These are phyloP conservation scores for Naganishia liquefaciens DNA, from an alignment of 1,284 basidiomycete genomes.

Conservation along the genomic window DNA sequence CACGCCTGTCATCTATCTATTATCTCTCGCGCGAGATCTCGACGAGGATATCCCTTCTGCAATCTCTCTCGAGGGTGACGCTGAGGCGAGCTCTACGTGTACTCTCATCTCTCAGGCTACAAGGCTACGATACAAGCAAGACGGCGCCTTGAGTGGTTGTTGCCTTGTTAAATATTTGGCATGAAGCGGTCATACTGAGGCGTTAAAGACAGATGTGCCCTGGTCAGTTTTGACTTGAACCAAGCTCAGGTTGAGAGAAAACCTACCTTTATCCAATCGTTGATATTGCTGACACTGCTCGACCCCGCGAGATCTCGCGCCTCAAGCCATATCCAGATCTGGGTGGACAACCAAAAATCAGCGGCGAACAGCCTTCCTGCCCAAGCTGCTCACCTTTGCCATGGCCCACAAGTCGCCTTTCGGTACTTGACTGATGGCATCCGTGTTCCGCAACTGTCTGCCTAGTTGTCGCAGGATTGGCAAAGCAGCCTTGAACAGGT, in stretches of 20 bases:
- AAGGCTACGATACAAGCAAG: no score
- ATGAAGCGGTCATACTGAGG: conserved; percentile 23
- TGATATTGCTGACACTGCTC: conserved; percentile 73
- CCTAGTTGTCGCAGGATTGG: conserved; percentile 88
- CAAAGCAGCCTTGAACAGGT: conserved; percentile 87
- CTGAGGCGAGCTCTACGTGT: neutral
- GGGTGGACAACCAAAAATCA: conserved; percentile 7
- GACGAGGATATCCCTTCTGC: no score
- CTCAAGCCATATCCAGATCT: conserved; percentile 91
- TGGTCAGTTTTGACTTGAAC: neutral
- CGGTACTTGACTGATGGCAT: conserved; percentile 66
- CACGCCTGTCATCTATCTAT: no score
- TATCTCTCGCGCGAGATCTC: no score
- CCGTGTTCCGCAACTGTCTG: conserved; percentile 78
- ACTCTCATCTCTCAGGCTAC: no score
- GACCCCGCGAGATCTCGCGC: conserved; percentile 79
- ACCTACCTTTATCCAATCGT: conserved; percentile 56
- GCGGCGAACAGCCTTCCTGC: neutral
- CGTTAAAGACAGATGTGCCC: neutral
- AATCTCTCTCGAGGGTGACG: no score
- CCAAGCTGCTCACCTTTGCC: conserved; percentile 64
- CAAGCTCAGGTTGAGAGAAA: neutral
- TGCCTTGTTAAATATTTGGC: conserved; percentile 10
- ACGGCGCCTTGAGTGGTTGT: no score
- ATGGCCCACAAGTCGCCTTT: conserved; percentile 74